These are phyloP conservation scores for Coffea humblotiana DNA, from an alignment of 305 asterid species.

Conservation along the genomic window DNA sequence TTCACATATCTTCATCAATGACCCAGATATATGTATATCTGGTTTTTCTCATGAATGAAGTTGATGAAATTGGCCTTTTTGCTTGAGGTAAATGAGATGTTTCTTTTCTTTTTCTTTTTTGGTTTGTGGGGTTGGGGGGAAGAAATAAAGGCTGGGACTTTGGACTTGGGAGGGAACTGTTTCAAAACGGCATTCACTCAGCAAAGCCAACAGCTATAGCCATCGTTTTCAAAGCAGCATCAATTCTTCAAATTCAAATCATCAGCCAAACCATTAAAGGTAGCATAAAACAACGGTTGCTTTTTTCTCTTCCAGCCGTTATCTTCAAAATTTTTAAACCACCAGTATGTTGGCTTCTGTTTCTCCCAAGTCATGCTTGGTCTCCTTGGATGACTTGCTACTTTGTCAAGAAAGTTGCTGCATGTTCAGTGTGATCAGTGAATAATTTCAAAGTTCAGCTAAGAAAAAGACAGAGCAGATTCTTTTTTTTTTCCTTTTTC, in stretches of 20 bases:
- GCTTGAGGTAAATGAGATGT: background rate
- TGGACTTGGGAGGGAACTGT: conserved; percentile 31
- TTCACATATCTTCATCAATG: background rate
- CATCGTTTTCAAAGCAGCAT: background rate
- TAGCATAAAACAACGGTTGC: conserved; percentile 38
- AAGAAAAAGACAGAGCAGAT: conserved; percentile 32
- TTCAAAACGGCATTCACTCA: conserved; percentile 37
- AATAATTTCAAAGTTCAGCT: conserved; percentile 26
- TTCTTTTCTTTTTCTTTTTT: conserved; percentile 14
- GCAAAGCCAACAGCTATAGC: conserved; percentile 8
- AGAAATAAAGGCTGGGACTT: conserved; percentile 22
- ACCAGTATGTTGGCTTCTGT: conserved; percentile 12
- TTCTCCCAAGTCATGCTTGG: background rate
- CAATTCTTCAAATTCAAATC: conserved; percentile 69
- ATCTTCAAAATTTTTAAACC: conserved; percentile 16
- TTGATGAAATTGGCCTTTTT: background rate
- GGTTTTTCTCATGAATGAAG: background rate
- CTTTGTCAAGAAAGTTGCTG: conserved; percentile 33
- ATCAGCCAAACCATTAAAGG: conserved; percentile 41
- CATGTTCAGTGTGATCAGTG: conserved; percentile 24
- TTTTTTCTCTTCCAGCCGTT: conserved; percentile 22
- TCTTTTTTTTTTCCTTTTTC: conserved; percentile 18
- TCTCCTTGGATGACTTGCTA: conserved; percentile 5
- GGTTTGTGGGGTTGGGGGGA: background rate
- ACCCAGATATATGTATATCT: background rate